phyloP scores from a whole-genome alignment of 2,329 filamentous ascomycete genomes.

The Exophiala sideris region DNA sequence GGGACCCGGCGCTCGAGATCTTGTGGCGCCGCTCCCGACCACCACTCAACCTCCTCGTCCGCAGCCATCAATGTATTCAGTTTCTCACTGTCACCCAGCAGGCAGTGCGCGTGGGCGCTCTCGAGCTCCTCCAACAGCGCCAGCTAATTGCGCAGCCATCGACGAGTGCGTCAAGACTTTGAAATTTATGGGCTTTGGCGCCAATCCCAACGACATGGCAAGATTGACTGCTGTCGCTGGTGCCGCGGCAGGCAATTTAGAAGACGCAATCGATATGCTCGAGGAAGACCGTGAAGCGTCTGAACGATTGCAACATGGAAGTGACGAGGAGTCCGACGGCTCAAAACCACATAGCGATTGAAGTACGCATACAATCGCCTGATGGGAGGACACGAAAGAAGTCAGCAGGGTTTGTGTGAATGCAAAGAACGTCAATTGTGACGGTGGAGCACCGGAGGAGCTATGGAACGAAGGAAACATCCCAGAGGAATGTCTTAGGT shows the following conservation, averaged over 20 bases:
- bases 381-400: too few species aligned
- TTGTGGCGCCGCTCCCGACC: too few species aligned
- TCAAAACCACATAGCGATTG: background rate
- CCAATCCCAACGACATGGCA: constrained; percentile 35
- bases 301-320: background rate
- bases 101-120: constrained; percentile 4
- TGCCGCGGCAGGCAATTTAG: constrained; percentile 41
- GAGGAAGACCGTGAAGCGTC: constrained; percentile 44
- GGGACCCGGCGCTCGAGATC: too few species aligned
- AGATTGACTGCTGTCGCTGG: constrained; percentile 45
- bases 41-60: too few species aligned
- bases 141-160: constrained; percentile 8
- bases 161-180: constrained; percentile 41
- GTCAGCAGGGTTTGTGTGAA: too few species aligned
- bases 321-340: background rate
- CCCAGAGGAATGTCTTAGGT: too few species aligned
- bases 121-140: constrained; percentile 1
- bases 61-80: too few species aligned
- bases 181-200: constrained; percentile 41
- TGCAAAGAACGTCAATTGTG: too few species aligned
- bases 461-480: too few species aligned
- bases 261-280: constrained; percentile 50
- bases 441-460: too few species aligned
- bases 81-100: background rate
- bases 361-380: too few species aligned